These are phyloP conservation scores for Epichloe brachyelytri DNA, from an alignment of 2,329 filamentous ascomycete genomes.

Conservation along the genomic window DNA sequence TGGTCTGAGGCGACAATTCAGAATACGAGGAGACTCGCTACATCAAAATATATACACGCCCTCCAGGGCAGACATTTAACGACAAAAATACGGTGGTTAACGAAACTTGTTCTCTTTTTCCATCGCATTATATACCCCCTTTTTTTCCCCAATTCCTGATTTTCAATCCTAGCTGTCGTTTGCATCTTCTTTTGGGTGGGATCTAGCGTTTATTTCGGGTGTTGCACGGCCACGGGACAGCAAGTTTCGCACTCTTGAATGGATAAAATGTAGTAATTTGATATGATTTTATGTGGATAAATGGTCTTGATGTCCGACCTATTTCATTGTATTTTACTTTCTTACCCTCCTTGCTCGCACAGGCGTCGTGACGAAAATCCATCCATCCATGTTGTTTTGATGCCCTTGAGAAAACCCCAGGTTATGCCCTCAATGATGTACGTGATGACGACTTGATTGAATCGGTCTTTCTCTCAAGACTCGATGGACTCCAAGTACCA, in stretches of 20 bases:
- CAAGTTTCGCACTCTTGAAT: not conserved
- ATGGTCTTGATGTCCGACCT: too few species aligned
- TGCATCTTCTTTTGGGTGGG: not conserved
- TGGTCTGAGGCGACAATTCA: slow-evolving; percentile 24
- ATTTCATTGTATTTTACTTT: too few species aligned
- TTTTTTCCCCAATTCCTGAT: not conserved
- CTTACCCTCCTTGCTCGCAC: too few species aligned
- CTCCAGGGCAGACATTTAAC: not conserved
- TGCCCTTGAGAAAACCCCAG: too few species aligned
- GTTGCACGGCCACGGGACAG: not conserved
- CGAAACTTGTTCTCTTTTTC: not conserved
- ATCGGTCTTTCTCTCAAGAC: too few species aligned
- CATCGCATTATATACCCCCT: slow-evolving; percentile 1
- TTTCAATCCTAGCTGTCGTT: not conserved
- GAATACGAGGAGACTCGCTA: not conserved
- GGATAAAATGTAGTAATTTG: not conserved
- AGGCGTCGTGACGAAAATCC: too few species aligned
- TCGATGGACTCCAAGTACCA: too few species aligned
- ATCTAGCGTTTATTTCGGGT: not conserved
- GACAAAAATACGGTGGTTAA: not conserved
- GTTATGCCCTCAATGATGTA: too few species aligned
- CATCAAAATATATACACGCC: not conserved
- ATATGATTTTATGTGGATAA: not conserved
- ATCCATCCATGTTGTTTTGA: too few species aligned
- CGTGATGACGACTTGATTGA: too few species aligned